Evolutionary conservation across 2,329 filamentous ascomycete genomes (phyloP), one percentile per base, ranked within the genome.

Genomic region (Dryadomyces sulphureus): DNA sequence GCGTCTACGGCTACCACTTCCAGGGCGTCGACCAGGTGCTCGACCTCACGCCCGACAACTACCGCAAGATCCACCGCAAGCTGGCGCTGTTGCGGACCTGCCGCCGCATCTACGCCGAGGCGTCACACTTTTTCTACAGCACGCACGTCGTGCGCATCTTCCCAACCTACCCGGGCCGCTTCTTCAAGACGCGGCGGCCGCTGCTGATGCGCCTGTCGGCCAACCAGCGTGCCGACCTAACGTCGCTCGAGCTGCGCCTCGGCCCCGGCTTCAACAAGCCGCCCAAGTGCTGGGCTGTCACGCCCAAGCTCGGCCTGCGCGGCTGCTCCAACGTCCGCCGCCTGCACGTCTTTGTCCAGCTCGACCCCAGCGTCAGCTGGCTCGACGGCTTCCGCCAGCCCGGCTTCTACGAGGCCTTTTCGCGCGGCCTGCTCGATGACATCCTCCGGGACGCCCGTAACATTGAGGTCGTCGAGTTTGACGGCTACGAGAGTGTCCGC

Each of bases 161-260:
- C 54, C 79, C 81, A 12, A 77, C 72, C 4, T 66, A 73, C 20
- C 72, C 73, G 5, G 77, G 77, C 39, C 69, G 72, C 35, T 79
- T 81, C 62, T 84, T 84, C 65, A 81, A 85, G 62, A 79, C 77
- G 25, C 84, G 84, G 63, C 76, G 75, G 53, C 83, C 83, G 1
- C 66, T 89, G 0, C 67, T 89, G 24, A 72, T 79, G 6, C 77
- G 82, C 17, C 62, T 89, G 46, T 75, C 77, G 19, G 61, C 73
- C 0, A 65, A 63, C 25, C 79, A 83, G 58, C 73, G 81, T 30
- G 63, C 65, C 16, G 70, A 64, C 40, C 67, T 89, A 39, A 78
- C 71, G 1, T 73, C 73, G 0, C 63, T 89, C 3, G 79, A 89
- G 60, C 61, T 89, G 45, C 74, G 83, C 3, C 66, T 89, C 0